A percentile compares a stretch with the other conserved stretches of the same genome.
Evolutionary conservation across 2,329 filamentous ascomycete genomes (phyloP).

Genomic region (Rhinocladiella similis): DNA sequence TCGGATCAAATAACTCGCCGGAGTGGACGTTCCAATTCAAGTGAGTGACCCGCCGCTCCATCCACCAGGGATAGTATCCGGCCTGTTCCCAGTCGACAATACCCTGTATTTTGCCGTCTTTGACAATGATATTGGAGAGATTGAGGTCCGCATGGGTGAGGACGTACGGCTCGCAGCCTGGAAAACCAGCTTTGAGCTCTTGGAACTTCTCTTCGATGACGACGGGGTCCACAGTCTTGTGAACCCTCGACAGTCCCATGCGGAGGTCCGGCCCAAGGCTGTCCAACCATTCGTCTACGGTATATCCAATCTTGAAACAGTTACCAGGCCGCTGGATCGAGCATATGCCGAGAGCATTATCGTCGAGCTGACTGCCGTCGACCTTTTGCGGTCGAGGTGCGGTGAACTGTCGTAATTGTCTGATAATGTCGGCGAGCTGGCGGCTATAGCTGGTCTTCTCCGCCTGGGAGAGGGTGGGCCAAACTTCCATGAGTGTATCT

Average conservation of each 20-base stretch:
- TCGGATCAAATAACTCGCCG: not conserved
- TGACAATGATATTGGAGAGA: conserved; percentile 32
- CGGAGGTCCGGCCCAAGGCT: conserved; percentile 3
- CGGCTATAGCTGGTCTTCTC: conserved; percentile 12
- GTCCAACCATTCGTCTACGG: conserved; percentile 13
- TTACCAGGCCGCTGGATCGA: not conserved
- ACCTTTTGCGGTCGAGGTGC: conserved; percentile 11
- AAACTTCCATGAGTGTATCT: not conserved
- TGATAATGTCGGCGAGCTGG: conserved; percentile 6
- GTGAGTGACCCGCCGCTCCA: not conserved
- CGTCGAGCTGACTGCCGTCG: conserved; percentile 10
- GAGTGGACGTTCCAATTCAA: not conserved
- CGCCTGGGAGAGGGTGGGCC: conserved; percentile 1
- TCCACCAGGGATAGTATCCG: conserved; percentile 30
- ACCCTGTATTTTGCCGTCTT: conserved; percentile 28
- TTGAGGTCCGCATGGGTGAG: conserved; percentile 33
- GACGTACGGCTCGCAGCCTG: conserved; percentile 30
- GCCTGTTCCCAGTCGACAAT: conserved; percentile 32
- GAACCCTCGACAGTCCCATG: not conserved
- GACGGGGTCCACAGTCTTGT: not conserved
- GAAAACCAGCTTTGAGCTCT: conserved; percentile 16
- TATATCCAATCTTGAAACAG: conserved; percentile 12
- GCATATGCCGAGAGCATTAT: conserved; percentile 2
- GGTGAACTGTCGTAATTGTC: conserved; percentile 3
- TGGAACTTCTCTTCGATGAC: conserved; percentile 14